phyloP scores from a whole-genome alignment of 2,329 filamentous ascomycete genomes.

The Botrytis elliptica region DNA sequence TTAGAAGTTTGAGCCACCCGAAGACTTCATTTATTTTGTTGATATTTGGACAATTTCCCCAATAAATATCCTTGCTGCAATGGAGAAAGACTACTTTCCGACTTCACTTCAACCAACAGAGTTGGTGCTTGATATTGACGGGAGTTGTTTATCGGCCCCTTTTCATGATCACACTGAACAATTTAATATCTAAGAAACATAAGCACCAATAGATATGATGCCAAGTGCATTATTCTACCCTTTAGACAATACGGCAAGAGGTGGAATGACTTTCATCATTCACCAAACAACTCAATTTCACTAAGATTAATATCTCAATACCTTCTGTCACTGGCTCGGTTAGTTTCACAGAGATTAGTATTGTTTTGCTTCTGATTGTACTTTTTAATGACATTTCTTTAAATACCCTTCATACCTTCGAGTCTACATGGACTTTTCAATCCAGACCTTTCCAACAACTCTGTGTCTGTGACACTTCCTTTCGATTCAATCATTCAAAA shows the following conservation, averaged over 20 bases:
- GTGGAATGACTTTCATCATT: slow-evolving; percentile 17
- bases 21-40: not conserved
- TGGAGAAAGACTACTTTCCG: not conserved
- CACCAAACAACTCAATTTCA: not conserved
- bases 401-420: not conserved
- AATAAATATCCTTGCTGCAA: not conserved
- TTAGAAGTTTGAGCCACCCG: not conserved
- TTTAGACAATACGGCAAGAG: not conserved
- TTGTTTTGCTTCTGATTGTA: not conserved
- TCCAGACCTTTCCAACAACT: not conserved
- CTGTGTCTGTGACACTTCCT: slow-evolving; percentile 3
- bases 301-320: not conserved
- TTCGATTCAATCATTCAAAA: not conserved
- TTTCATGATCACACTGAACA: slow-evolving; percentile 4
- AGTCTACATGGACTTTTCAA: not conserved
- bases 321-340: slow-evolving; percentile 2
- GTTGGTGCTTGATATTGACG: not conserved
- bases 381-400: not conserved
- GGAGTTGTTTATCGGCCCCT: slow-evolving; percentile 1
- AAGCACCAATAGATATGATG: not conserved
- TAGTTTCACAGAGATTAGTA: not conserved
- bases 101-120: not conserved
- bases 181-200: not conserved
- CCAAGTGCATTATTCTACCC: not conserved
- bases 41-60: not conserved